These are phyloP conservation scores for Populus tomentosa DNA, from an alignment of 441 rosid species.

Conservation along the genomic window DNA sequence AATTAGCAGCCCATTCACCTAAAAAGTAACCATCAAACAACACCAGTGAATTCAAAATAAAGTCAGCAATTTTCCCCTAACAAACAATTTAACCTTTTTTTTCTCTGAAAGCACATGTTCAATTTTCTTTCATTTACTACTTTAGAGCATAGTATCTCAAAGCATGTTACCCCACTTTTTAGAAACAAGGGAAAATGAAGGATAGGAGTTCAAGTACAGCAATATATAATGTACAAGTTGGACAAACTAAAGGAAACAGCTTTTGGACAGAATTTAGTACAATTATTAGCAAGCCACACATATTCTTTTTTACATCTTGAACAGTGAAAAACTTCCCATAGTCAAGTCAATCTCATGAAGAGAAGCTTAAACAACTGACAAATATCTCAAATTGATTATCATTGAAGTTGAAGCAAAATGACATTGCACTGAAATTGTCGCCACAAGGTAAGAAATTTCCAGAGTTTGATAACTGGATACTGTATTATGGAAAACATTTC, in stretches of 20 bases:
- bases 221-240: not conserved
- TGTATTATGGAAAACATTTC: not conserved
- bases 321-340: not conserved
- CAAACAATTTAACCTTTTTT: not conserved
- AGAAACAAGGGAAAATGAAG: not conserved
- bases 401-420: not conserved
- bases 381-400: not conserved
- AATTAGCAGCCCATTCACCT: constrained; percentile 55
- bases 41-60: constrained; percentile 2
- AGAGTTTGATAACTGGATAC: not conserved
- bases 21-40: constrained; percentile 16
- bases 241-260: not conserved
- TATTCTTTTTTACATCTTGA: not conserved
- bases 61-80: not conserved
- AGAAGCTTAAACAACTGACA: not conserved
- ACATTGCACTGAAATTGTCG: no score
- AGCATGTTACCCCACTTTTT: not conserved
- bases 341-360: not conserved
- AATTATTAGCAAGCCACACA: not conserved
- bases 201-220: not conserved
- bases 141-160: not conserved
- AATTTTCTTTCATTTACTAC: not conserved
- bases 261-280: not conserved
- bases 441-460: not conserved
- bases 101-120: not conserved